A percentile compares a stretch with the other conserved stretches of the same genome.
These are phyloP conservation scores for Globisporangium nodosum DNA, from an alignment of 352 stramenopile genomes.

Conservation along the genomic window DNA sequence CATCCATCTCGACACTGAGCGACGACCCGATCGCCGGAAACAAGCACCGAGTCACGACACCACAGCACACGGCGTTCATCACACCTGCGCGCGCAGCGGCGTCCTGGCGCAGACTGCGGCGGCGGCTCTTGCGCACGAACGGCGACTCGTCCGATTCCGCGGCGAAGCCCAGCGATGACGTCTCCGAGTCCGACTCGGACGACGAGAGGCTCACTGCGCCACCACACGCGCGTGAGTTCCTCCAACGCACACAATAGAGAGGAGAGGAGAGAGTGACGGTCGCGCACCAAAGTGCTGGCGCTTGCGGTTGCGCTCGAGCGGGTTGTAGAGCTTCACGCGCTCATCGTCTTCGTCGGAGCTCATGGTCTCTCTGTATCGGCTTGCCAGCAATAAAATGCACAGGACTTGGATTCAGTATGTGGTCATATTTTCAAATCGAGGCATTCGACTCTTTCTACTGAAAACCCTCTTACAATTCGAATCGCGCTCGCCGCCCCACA, in stretches of 20 bases:
- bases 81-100: conserved; percentile 13
- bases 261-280: neutral
- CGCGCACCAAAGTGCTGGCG: conserved; percentile 53
- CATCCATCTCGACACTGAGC: neutral
- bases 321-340: conserved; percentile 64
- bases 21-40: neutral
- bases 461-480: neutral
- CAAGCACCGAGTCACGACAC: neutral
- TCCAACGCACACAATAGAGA: neutral
- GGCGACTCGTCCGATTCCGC: conserved; percentile 16
- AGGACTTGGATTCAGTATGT: conserved; percentile 1
- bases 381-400: neutral
- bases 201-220: conserved; percentile 27
- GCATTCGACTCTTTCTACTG: neutral
- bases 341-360: conserved; percentile 52
- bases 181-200: conserved; percentile 31
- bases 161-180: neutral
- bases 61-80: conserved; percentile 5
- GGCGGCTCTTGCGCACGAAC: conserved; percentile 15
- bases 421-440: no score
- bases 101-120: conserved; percentile 7
- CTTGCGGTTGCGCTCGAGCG: conserved; percentile 61
- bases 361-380: conserved; percentile 14
- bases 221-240: neutral
- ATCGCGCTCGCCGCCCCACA: neutral